These are phyloP conservation scores for Amanita thiersii DNA, from an alignment of 768 basidiomycete genomes.

Conservation along the genomic window DNA sequence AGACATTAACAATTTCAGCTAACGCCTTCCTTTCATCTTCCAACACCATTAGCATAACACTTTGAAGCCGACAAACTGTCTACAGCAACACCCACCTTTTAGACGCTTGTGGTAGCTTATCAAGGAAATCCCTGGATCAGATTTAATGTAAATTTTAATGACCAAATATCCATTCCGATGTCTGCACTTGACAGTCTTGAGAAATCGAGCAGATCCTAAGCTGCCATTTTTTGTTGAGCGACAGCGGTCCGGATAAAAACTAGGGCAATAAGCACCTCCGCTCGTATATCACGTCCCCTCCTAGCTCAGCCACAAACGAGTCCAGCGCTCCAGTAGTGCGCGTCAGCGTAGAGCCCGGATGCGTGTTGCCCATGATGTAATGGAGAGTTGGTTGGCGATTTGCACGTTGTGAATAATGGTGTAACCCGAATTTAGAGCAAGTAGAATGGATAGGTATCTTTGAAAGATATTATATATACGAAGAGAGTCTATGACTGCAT, in stretches of 20 bases:
- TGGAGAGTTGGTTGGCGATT: neutral
- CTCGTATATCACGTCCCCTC: conserved; percentile 83
- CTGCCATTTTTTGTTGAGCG: no score
- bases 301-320: conserved; percentile 85
- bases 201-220: conserved; percentile 24
- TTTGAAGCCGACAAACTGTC: no score
- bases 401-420: no score
- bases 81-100: conserved; percentile 47
- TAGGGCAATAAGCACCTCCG: conserved; percentile 53
- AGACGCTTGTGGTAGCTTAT: conserved; percentile 66
- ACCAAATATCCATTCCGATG: conserved; percentile 80
- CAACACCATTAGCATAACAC: no score
- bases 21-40: conserved; percentile 83
- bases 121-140: conserved; percentile 78
- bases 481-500: no score
- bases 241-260: neutral
- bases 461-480: no score
- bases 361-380: conserved; percentile 66
- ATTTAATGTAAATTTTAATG: conserved; percentile 94
- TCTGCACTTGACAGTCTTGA: conserved; percentile 82
- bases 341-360: conserved; percentile 63
- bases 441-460: no score
- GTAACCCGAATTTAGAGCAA: no score
- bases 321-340: conserved; percentile 78
- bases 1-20: conserved; percentile 78